phyloP scores from a whole-genome alignment of 768 basidiomycete genomes.

The Phylloporus sp. region DNA sequence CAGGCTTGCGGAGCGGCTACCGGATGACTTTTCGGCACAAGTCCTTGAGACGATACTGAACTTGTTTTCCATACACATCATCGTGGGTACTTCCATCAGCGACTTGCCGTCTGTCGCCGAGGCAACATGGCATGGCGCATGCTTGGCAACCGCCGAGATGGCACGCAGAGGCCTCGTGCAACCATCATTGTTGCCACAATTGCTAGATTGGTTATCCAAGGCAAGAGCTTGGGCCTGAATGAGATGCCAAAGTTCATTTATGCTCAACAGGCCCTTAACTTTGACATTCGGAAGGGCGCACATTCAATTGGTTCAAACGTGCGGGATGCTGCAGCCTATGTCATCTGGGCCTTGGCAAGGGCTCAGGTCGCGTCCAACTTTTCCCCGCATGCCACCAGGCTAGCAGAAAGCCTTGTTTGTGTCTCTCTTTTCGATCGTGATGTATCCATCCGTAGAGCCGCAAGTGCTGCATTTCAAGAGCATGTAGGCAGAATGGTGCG shows the following conservation, averaged over 20 bases:
- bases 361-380: conserved; percentile 58
- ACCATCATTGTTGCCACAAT: conserved; percentile 48
- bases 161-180: conserved; percentile 74
- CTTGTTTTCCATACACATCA: conserved; percentile 72
- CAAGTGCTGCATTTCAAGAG: conserved; percentile 97
- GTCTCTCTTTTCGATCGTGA: conserved; percentile 91
- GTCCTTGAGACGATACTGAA: conserved; percentile 75
- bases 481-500: conserved; percentile 89
- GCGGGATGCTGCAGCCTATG: conserved; percentile 91
- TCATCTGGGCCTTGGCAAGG: conserved; percentile 90
- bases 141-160: conserved; percentile 88
- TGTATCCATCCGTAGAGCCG: conserved; percentile 89
- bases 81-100: conserved; percentile 57
- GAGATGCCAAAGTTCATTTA: conserved; percentile 11
- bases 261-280: conserved; percentile 69
- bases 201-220: conserved; percentile 80
- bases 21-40: conserved; percentile 67
- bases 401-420: conserved; percentile 69
- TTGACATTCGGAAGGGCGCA: conserved; percentile 86
- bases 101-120: conserved; percentile 78
- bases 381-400: conserved; percentile 51
- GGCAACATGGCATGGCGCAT: conserved; percentile 91
- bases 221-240: conserved; percentile 34
- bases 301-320: conserved; percentile 94
- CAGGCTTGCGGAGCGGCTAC: conserved; percentile 76